A percentile compares a stretch with the other conserved stretches of the same genome.
Evolutionary conservation across 2,329 filamentous ascomycete species (phyloP).

Genomic region (Macrophomina phaseolina): DNA sequence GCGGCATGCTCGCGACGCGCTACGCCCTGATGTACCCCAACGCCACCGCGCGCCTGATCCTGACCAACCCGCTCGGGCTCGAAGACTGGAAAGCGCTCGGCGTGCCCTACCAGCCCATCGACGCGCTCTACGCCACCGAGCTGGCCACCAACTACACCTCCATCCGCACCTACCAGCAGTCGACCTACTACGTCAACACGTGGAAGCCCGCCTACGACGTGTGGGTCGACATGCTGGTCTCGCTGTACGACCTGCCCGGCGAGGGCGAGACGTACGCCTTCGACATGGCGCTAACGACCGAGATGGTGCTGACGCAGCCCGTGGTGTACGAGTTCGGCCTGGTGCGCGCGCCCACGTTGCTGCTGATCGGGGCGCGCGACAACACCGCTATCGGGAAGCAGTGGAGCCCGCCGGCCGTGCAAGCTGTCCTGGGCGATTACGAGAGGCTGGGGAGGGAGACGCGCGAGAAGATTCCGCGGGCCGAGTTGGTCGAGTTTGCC

Average conservation of each 20-base stretch:
- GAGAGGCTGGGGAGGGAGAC: slow-evolving; percentile 56
- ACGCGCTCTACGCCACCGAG: slow-evolving; percentile 32
- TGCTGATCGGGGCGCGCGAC: slow-evolving; percentile 60
- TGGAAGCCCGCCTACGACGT: slow-evolving; percentile 59
- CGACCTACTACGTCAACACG: slow-evolving; percentile 40
- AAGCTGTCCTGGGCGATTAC: slow-evolving; percentile 54
- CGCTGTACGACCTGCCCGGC: slow-evolving; percentile 55
- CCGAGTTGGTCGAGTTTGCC: slow-evolving; percentile 54
- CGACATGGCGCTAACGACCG: slow-evolving; percentile 59
- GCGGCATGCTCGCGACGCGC: slow-evolving; percentile 60
- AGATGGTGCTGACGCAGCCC: slow-evolving; percentile 61
- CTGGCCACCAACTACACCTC: slow-evolving; percentile 35
- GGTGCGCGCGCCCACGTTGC: slow-evolving; percentile 53
- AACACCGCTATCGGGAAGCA: slow-evolving; percentile 62
- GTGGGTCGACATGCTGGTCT: slow-evolving; percentile 62
- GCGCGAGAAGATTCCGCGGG: slow-evolving; percentile 51
- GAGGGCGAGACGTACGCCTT: slow-evolving; percentile 51
- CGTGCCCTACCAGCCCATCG: slow-evolving; percentile 36
- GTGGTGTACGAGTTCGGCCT: slow-evolving; percentile 57
- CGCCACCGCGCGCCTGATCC: slow-evolving; percentile 51
- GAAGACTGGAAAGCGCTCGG: slow-evolving; percentile 56
- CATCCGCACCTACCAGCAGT: slow-evolving; percentile 38
- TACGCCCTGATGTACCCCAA: slow-evolving; percentile 59
- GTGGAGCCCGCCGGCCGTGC: slow-evolving; percentile 48
- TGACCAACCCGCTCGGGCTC: slow-evolving; percentile 60